A percentile compares a stretch with the other conserved stretches of the same genome.
These are phyloP conservation scores for Skeletonema potamos DNA, from an alignment of 108 stramenopile genomes.

Conservation along the genomic window DNA sequence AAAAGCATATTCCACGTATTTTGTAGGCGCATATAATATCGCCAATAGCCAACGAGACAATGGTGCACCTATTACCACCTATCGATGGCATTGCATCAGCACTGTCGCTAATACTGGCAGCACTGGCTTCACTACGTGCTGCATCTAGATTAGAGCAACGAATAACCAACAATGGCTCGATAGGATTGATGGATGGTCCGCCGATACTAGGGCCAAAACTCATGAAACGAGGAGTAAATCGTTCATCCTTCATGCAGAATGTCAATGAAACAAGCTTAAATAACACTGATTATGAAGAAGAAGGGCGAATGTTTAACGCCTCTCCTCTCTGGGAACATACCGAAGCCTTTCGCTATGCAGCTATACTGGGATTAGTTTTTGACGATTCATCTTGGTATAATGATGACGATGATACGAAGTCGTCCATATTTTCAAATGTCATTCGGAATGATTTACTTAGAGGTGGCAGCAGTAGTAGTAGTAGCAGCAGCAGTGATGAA, in stretches of 20 bases:
- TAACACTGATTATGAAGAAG: not conserved
- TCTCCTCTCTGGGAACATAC: constrained; percentile 69
- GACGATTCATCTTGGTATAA: not conserved
- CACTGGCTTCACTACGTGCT: constrained; percentile 70
- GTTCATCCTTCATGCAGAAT: not conserved
- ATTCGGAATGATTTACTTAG: constrained; percentile 7
- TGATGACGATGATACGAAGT: constrained; percentile 1
- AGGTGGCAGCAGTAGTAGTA: not conserved
- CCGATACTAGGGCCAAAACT: constrained; percentile 45
- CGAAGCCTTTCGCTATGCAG: constrained; percentile 65
- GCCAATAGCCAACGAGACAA: not conserved
- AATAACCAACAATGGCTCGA: constrained; percentile 46
- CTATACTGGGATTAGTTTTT: constrained; percentile 46
- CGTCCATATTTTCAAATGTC: constrained; percentile 13
- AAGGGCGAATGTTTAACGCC: constrained; percentile 5
- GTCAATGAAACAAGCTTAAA: not conserved
- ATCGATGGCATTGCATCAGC: constrained; percentile 24
- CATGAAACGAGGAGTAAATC: not conserved
- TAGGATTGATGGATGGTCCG: constrained; percentile 80
- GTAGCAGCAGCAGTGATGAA: constrained; percentile 3
- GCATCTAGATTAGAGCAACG: constrained; percentile 57
- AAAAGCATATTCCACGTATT: not conserved
- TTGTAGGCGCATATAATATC: too few species aligned
- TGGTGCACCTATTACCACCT: constrained; percentile 1
- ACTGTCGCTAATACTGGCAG: constrained; percentile 29